These are phyloP conservation scores for Solanum chaucha DNA, from an alignment of 257 asterid genomes.

Conservation along the genomic window DNA sequence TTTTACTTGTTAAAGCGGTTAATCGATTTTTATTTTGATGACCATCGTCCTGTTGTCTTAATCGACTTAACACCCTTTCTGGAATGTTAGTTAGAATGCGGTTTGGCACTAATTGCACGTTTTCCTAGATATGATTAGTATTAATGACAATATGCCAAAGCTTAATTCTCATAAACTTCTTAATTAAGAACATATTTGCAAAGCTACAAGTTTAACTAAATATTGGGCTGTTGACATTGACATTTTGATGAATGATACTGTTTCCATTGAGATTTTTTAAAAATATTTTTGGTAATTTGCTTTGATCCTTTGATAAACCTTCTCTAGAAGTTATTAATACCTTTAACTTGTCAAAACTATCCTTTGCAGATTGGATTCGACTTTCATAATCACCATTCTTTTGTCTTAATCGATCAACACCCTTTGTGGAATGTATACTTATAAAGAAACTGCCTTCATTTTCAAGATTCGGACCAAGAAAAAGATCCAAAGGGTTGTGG, in stretches of 20 bases:
- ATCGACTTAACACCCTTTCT: neutral
- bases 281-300: neutral
- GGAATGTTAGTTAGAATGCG: neutral
- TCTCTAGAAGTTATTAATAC: neutral
- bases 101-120: neutral
- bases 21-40: neutral
- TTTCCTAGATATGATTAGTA: neutral
- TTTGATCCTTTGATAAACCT: neutral
- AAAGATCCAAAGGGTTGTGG: neutral
- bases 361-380: neutral
- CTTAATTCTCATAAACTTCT: neutral
- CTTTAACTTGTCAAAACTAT: neutral
- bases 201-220: neutral
- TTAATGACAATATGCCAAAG: neutral
- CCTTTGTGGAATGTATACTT: neutral
- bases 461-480: neutral
- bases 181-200: neutral
- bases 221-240: neutral
- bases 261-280: neutral
- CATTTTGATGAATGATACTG: neutral
- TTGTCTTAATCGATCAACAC: neutral
- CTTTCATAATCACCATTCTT: neutral
- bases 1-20: neutral
- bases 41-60: neutral
- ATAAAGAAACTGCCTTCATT: neutral